Evolutionary conservation across 2,329 filamentous ascomycete species (phyloP).

Genomic region (Trichophyton simii): DNA sequence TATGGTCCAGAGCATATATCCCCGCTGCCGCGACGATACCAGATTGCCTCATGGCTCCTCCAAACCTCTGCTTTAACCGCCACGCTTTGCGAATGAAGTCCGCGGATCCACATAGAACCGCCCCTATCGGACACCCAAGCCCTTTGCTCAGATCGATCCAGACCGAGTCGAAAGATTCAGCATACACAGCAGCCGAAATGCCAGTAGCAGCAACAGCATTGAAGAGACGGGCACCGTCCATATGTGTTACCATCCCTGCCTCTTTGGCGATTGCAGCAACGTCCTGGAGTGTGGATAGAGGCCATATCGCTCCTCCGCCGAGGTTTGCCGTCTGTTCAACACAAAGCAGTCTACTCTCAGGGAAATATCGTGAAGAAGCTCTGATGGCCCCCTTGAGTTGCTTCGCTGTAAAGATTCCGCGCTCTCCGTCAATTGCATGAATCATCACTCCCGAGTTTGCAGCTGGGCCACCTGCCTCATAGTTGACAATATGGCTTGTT

Average conservation of each 20-base stretch:
- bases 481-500: conserved; percentile 12
- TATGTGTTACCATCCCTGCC: conserved; percentile 52
- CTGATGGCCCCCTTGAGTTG: not conserved
- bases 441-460: conserved; percentile 41
- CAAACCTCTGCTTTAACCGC: conserved; percentile 1
- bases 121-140: conserved; percentile 61
- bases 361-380: conserved; percentile 5
- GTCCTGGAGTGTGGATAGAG: conserved; percentile 51
- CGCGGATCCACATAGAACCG: conserved; percentile 38
- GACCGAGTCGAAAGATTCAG: conserved; percentile 53
- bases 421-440: not conserved
- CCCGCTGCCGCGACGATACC: conserved; percentile 4
- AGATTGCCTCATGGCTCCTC: conserved; percentile 4
- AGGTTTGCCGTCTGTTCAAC: conserved; percentile 56
- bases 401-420: not conserved
- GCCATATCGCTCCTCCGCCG: conserved; percentile 62
- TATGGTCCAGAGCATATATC: conserved; percentile 2
- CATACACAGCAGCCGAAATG: conserved; percentile 51
- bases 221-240: conserved; percentile 65
- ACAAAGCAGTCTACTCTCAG: conserved; percentile 20
- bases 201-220: conserved; percentile 58
- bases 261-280: conserved; percentile 54
- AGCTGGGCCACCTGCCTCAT: conserved; percentile 11
- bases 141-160: conserved; percentile 65
- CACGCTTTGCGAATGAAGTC: conserved; percentile 1